These are phyloP conservation scores for Phialophora verrucosa DNA, from an alignment of 2,329 filamentous ascomycete species.

Conservation along the genomic window DNA sequence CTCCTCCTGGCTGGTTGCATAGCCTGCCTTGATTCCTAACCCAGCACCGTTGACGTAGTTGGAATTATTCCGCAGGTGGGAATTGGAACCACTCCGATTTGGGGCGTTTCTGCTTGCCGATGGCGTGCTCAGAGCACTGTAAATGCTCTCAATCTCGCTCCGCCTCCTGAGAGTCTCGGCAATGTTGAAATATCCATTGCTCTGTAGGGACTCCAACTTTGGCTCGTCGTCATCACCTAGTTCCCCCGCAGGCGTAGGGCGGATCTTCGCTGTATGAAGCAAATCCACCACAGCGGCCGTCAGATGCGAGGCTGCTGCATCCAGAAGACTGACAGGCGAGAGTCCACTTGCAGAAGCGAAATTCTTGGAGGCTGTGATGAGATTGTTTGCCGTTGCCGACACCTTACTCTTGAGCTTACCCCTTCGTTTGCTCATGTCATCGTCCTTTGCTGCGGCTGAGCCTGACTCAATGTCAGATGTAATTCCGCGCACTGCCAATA, in stretches of 20 bases:
- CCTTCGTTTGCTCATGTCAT: constrained; percentile 63
- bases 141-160: constrained; percentile 74
- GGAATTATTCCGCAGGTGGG: constrained; percentile 27
- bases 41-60: constrained; percentile 32
- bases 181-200: constrained; percentile 70
- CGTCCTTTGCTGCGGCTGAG: constrained; percentile 59
- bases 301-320: constrained; percentile 90
- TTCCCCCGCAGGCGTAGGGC: constrained; percentile 74
- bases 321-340: constrained; percentile 88
- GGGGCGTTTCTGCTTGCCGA: constrained; percentile 47
- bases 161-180: constrained; percentile 54
- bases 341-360: constrained; percentile 82
- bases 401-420: constrained; percentile 78
- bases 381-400: constrained; percentile 90
- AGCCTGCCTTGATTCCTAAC: constrained; percentile 40
- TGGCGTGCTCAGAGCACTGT: constrained; percentile 74
- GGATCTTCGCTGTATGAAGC: constrained; percentile 81
- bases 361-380: constrained; percentile 94
- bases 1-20: constrained; percentile 51
- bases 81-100: constrained; percentile 16
- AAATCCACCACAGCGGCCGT: constrained; percentile 85
- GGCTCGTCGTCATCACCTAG: constrained; percentile 77
- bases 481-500: constrained; percentile 81
- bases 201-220: constrained; percentile 67
- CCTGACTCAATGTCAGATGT: constrained; percentile 75